Evolutionary conservation across 192 early-diverging fungal genomes (phyloP), one percentile per base, ranked within the genome.

Genomic region (Rhizophagus clarus): DNA sequence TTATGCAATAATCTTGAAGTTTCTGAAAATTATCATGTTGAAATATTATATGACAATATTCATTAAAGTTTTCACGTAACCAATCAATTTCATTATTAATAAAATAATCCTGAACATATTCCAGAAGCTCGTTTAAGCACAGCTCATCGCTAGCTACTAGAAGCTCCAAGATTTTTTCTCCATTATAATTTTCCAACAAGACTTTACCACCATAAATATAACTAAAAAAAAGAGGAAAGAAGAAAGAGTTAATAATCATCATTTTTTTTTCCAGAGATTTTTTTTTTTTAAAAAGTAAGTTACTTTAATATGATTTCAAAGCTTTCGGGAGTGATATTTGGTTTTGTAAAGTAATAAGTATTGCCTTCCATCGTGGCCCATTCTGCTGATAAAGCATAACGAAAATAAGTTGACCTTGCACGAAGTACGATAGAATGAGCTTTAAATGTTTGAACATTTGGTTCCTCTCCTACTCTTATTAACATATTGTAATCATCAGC

Each of bases 91-190:
- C 42, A 9, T 37, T 26, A 29, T 4, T 49, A 29, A 77, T 67
- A 14, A 77, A 22, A 51, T 77, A 28, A 45, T 77, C 64, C 31
- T 77, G 76, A 29, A 47, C 45, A 31, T 77, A 49, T 12, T 66
- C 66, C 7, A 77, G 14, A 14, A 77, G 40, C 51, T 61, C n/a
- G 22, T 17, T 67, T 11, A 77, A 49, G 15, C 11, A 26, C 9
- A 77, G 40, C n/a, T 77, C 76, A 47, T 77, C 76, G 2, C 64
- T 37, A 32, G 76, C 76, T 29, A 67, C 24, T 32, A 77, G 29
- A 32, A 77, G 32, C 6, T 74, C 24, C 15, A 62, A 31, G 14
- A 49, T 31, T 17, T 47, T 28, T 47, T 28, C n/a, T 12, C 45
- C 24, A n/a, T 67, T 9, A 34, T 15, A 26, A 4, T 64, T 34